Evolutionary conservation across 345 rosid species (phyloP).

Genomic region (Salix brachista): DNA sequence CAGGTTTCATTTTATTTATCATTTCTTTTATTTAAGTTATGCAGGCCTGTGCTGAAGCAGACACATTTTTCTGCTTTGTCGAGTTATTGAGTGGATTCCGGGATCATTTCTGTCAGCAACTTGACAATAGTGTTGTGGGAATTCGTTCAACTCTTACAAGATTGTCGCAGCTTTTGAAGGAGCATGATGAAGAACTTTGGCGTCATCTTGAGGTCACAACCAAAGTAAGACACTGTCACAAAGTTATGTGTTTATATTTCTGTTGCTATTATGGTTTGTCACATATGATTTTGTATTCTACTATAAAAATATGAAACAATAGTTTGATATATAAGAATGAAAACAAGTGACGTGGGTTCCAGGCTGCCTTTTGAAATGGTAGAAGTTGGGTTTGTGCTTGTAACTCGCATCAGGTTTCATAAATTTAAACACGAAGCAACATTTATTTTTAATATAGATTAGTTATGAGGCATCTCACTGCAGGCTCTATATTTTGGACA

Average conservation of each 20-base stretch:
- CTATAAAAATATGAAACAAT: neutral
- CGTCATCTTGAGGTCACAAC: conserved; percentile 95
- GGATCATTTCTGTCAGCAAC: conserved; percentile 93
- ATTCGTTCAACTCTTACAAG: conserved; percentile 80
- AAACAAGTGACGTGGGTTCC: neutral
- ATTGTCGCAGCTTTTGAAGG: conserved; percentile 75
- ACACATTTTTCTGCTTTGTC: conserved; percentile 92
- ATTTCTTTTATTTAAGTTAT: conserved; percentile 36
- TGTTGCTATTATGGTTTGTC: neutral
- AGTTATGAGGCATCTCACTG: neutral
- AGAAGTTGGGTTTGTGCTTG: neutral
- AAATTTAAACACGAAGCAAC: neutral
- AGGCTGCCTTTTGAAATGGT: neutral
- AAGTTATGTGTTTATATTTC: neutral
- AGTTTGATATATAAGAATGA: neutral
- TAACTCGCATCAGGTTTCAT: neutral
- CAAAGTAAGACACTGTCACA: conserved; percentile 48
- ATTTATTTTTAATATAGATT: neutral
- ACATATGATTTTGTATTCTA: neutral
- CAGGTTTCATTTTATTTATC: conserved; percentile 20
- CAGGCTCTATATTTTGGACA: neutral
- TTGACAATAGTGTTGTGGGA: conserved; percentile 97
- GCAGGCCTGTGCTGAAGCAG: conserved; percentile 87
- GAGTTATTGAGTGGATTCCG: conserved; percentile 94
- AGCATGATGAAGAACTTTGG: conserved; percentile 98